Evolutionary conservation across 441 rosid genomes (phyloP), one percentile per base, ranked within the genome.

Genomic region (Erysimum pusillum): DNA sequence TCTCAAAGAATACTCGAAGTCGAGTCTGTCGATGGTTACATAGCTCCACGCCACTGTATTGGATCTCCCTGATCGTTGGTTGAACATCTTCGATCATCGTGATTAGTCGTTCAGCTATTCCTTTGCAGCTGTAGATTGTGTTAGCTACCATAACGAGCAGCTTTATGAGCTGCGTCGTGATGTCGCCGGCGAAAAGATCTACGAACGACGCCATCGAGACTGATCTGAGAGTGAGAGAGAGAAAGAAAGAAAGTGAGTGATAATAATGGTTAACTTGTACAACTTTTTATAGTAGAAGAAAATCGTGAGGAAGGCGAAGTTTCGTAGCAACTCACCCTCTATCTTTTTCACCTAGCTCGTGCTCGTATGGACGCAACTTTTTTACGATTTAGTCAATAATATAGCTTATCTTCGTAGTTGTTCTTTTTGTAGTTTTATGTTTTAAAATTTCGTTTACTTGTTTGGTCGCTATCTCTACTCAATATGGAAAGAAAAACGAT

Each of bases 41-140:
- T 10, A 94, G 83, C 54, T 94, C 96, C 8, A 90, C 96, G 71
- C 96, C 94, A 49, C 92, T 81, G 78, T 79, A 88, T 32, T 89
- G 85, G 75, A 89, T 85, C 79, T 91, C 93, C 0, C 44, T 76
- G 75, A 94, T 82, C 20, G 85, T 85, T 4, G 94, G 94, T 17
- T 75, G 75, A 66, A 87, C 82, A 0, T 59, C 81, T 0, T 63
- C 38, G 57, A 90, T 81, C 79, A 69, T 75, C 5, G n/a, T n/a
- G 8, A 41, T 76, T 28, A 90, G 85, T 4, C 83, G 75, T 0
- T 41, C 76, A 0, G 97, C 95, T 39, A 71, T 76, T 4, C 87
- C 57, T 83, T 80, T 94, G 78, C 86, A 89, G 11, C 79, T 41
- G 48, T 46, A 42, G 1, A 92, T 80, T 58, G 77, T 85, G 9